phyloP scores from a whole-genome alignment of 2,329 filamentous ascomycete species.

The Aspergillus aculeatinus region DNA sequence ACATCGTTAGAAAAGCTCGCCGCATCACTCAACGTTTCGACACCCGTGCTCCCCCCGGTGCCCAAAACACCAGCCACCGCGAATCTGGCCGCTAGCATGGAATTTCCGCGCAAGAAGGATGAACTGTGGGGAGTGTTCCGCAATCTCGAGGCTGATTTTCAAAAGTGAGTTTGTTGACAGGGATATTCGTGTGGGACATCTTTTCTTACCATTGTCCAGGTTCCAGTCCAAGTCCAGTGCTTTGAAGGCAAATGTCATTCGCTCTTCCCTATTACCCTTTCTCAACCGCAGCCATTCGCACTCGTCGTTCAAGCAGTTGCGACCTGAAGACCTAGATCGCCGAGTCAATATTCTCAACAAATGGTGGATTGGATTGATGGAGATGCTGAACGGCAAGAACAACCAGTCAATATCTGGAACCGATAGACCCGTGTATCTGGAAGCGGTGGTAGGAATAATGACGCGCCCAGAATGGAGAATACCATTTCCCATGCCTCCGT shows the following conservation, averaged over 20 bases:
- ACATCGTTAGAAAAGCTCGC: conserved; percentile 50
- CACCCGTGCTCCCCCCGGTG: conserved; percentile 49
- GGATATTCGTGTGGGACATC: background rate
- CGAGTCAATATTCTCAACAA: conserved; percentile 78
- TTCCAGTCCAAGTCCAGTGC: conserved; percentile 73
- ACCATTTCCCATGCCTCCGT: conserved; percentile 60
- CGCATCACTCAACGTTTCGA: conserved; percentile 43
- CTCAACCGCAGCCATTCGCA: conserved; percentile 68
- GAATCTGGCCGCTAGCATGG: conserved; percentile 28
- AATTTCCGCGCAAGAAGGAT: conserved; percentile 60
- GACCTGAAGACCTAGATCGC: conserved; percentile 79
- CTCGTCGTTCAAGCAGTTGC: conserved; percentile 62
- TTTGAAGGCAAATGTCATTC: conserved; percentile 73
- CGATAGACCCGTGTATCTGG: conserved; percentile 78
- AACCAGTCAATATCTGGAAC: conserved; percentile 77
- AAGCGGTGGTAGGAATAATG: conserved; percentile 79
- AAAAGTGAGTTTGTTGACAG: conserved; percentile 53
- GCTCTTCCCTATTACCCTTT: conserved; percentile 72
- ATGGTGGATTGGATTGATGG: conserved; percentile 84
- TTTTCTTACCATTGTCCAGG: conserved; percentile 34
- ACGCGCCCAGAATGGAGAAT: conserved; percentile 83
- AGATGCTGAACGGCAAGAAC: conserved; percentile 74
- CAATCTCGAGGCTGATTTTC: conserved; percentile 65
- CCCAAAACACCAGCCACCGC: conserved; percentile 47
- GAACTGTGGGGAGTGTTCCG: conserved; percentile 69